These are phyloP conservation scores for Basipetospora chlamydospora DNA, from an alignment of 2,329 filamentous ascomycete species.

Conservation along the genomic window DNA sequence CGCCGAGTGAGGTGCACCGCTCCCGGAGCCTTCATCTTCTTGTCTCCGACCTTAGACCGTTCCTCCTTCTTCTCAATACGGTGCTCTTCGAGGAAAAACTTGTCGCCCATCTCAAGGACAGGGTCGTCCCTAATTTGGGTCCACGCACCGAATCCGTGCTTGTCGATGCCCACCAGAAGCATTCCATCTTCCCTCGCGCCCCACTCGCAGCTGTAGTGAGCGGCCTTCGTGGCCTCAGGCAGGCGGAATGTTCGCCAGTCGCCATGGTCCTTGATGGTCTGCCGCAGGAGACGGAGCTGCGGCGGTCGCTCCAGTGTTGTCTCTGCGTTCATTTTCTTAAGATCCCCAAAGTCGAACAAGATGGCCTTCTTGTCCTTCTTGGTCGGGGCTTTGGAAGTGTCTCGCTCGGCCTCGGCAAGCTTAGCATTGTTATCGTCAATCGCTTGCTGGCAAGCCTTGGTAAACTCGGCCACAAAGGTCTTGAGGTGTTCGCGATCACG, in stretches of 20 bases:
- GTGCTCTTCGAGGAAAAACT: conserved; percentile 93
- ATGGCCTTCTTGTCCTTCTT: conserved; percentile 98
- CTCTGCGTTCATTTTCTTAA: conserved; percentile 91
- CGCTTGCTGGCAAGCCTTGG: conserved; percentile 40
- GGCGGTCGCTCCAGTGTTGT: conserved; percentile 83
- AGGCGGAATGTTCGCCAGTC: conserved; percentile 75
- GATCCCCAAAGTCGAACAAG: conserved; percentile 81
- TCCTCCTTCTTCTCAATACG: conserved; percentile 97
- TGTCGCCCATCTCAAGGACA: conserved; percentile 73
- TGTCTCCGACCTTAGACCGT: conserved; percentile 62
- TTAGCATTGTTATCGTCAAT: conserved; percentile 54
- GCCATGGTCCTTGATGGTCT: conserved; percentile 49
- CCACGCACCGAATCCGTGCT: conserved; percentile 94
- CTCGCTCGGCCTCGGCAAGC: conserved; percentile 69
- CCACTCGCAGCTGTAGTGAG: conserved; percentile 86
- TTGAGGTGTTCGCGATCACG: conserved; percentile 72
- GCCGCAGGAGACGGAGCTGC: conserved; percentile 72
- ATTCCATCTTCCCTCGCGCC: conserved; percentile 90
- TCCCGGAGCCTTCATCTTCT: conserved; percentile 82
- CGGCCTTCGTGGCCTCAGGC: conserved; percentile 79
- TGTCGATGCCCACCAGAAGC: conserved; percentile 85
- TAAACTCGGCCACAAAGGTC: conserved; percentile 61
- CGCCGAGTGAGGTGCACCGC: conserved; percentile 92
- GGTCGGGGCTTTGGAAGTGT: conserved; percentile 65
- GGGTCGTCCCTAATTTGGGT: conserved; percentile 81